A percentile compares a stretch with the other conserved stretches of the same genome.
These are phyloP conservation scores for Bombardia bombarda DNA, from an alignment of 495 filamentous ascomycete species.

Conservation along the genomic window DNA sequence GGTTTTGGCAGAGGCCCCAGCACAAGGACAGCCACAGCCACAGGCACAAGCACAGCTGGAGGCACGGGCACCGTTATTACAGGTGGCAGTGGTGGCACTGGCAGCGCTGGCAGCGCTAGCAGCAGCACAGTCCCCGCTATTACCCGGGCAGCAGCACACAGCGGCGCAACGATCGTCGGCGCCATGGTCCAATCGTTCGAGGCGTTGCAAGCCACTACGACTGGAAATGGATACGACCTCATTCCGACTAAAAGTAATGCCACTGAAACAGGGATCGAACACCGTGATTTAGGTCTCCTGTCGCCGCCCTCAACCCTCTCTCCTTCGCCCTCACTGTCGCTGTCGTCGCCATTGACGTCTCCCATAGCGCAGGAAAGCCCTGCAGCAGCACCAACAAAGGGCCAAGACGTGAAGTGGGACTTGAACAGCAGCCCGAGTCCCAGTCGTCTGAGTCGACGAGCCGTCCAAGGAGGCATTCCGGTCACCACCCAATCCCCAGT, in stretches of 20 bases:
- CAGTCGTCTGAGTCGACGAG: too few relatives aligned
- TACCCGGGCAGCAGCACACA: too few relatives aligned
- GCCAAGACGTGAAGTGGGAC: too few relatives aligned
- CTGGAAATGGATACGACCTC: conserved; percentile 18
- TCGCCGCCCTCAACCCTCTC: conserved; percentile 16
- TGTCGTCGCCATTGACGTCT: too few relatives aligned
- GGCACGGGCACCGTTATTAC: conserved; percentile 1
- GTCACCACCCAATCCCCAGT: too few relatives aligned
- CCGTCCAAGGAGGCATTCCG: too few relatives aligned
- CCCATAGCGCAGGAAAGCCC: too few relatives aligned
- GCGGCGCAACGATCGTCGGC: conserved; percentile 17
- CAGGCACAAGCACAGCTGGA: not conserved
- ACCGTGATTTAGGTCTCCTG: conserved; percentile 3
- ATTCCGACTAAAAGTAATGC: conserved; percentile 11
- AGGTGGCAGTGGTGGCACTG: not conserved
- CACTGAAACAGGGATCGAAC: conserved; percentile 4
- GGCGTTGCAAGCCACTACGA: conserved; percentile 15
- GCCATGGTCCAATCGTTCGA: conserved; percentile 26
- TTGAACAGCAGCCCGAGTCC: too few relatives aligned
- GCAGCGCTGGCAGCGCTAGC: not conserved
- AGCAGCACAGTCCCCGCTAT: too few relatives aligned
- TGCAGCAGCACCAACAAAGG: too few relatives aligned
- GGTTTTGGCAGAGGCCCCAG: not conserved
- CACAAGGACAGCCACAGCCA: not conserved
- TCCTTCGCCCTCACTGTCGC: conserved; percentile 13